phyloP scores from a whole-genome alignment of 495 filamentous ascomycete species.

The Evansstolkia leycettana region DNA sequence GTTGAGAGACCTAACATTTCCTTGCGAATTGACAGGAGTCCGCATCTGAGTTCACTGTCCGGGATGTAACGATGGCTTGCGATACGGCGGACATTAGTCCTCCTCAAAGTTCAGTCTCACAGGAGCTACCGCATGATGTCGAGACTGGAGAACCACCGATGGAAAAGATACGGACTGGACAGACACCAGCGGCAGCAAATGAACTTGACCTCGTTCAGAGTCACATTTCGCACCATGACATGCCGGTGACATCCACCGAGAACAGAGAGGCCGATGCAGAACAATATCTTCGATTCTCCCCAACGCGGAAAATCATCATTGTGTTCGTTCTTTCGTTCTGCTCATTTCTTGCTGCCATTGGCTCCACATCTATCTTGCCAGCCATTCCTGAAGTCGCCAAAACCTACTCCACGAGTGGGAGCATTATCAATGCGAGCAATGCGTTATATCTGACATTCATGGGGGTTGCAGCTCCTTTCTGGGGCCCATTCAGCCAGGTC shows the following conservation, averaged over 20 bases:
- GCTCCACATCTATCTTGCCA: constrained; percentile 55
- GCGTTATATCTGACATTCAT: constrained; percentile 59
- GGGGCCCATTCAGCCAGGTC: constrained; percentile 56
- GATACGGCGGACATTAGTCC: neutral
- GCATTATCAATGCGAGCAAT: constrained; percentile 57
- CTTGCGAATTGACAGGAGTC: too few relatives aligned
- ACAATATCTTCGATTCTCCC: constrained; percentile 41
- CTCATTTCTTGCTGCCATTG: constrained; percentile 56
- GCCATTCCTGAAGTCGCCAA: constrained; percentile 55
- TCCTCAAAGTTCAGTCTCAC: too few relatives aligned
- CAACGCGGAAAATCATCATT: constrained; percentile 44
- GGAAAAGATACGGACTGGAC: neutral
- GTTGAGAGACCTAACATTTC: too few relatives aligned
- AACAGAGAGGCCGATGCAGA: constrained; percentile 28
- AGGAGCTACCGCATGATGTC: neutral
- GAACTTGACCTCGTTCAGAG: neutral
- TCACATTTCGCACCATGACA: constrained; percentile 23
- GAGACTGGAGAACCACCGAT: neutral
- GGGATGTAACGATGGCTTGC: constrained; percentile 5
- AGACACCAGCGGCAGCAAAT: neutral
- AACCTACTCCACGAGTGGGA: constrained; percentile 47
- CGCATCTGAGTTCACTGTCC: too few relatives aligned
- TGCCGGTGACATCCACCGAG: constrained; percentile 13
- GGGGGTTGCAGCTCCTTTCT: constrained; percentile 54
- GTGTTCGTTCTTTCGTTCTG: constrained; percentile 53